Percentiles rank a stretch among this genome's conserved stretches.
Conservation (phyloP, 345 rosid genomes). For the Clausena lansium region DNA sequence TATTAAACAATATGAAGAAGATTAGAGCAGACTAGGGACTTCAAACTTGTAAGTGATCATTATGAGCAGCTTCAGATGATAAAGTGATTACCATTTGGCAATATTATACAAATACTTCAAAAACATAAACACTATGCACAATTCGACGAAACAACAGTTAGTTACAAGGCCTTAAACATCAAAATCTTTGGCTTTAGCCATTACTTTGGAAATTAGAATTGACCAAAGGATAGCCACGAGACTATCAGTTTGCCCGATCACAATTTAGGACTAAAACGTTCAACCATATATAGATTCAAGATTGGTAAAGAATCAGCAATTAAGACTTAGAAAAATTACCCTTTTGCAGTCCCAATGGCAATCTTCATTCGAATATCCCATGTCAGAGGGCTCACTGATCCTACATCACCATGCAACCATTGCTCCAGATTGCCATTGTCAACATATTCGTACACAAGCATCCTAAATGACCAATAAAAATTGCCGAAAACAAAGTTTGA, state of each 20-base stretch:
- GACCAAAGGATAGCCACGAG: background rate
- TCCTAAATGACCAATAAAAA: conserved; percentile 43
- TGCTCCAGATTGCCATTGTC: conserved; percentile 97
- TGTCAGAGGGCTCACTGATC: conserved; percentile 76
- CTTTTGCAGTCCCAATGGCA: conserved; percentile 91
- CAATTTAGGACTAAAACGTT: background rate
- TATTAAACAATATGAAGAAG: background rate
- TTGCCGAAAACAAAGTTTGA: background rate
- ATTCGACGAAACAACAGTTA: background rate
- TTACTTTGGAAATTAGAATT: background rate
- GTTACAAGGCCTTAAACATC: background rate
- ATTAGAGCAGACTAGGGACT: background rate
- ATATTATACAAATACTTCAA: background rate
- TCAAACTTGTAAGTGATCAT: background rate
- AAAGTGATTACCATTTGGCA: background rate
- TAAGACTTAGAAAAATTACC: conserved; percentile 33
- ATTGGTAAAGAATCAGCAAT: background rate
- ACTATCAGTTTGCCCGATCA: background rate
- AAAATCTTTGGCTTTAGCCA: background rate
- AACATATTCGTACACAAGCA: conserved; percentile 90
- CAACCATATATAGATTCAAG: background rate
- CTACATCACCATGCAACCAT: conserved; percentile 95
- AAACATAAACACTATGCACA: background rate
- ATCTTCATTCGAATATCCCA: conserved; percentile 96
- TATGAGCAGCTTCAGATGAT: background rate